phyloP scores from a whole-genome alignment of 495 filamentous ascomycete species.

The Niebla homalea region DNA sequence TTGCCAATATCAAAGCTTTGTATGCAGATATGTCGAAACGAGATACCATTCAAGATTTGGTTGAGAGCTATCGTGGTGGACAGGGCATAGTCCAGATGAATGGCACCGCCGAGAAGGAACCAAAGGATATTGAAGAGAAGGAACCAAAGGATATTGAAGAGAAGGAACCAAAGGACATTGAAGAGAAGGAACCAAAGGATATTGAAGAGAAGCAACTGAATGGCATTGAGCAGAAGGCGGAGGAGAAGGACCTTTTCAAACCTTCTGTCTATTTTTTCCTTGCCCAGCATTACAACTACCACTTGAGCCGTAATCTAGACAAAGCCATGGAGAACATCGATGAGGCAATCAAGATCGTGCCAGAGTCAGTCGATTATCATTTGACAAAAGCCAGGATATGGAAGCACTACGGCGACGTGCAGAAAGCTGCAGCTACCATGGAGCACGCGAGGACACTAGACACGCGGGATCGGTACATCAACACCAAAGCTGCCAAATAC shows the following conservation, averaged over 20 bases:
- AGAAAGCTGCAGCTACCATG: constrained; percentile 78
- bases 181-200: constrained; percentile 35
- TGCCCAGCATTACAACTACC: constrained; percentile 91
- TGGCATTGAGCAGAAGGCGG: constrained; percentile 14
- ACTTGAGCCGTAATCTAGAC: constrained; percentile 65
- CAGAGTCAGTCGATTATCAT: constrained; percentile 76
- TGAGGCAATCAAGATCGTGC: constrained; percentile 59
- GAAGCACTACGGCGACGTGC: constrained; percentile 75
- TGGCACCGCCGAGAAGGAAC: constrained; percentile 27
- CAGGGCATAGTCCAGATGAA: constrained; percentile 30
- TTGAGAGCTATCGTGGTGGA: constrained; percentile 59
- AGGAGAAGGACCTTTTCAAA: constrained; percentile 49
- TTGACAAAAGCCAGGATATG: constrained; percentile 92
- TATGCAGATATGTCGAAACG: constrained; percentile 69
- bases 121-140: constrained; percentile 38
- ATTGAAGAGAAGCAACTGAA: constrained; percentile 33
- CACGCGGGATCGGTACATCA: constrained; percentile 87
- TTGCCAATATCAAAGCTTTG: constrained; percentile 88
- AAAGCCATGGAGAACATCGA: constrained; percentile 76
- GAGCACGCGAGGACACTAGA: constrained; percentile 75
- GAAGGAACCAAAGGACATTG: constrained; percentile 24
- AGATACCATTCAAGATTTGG: constrained; percentile 57
- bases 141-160: constrained; percentile 27
- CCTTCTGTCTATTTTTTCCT: constrained; percentile 80
- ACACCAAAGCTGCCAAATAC: constrained; percentile 96